Base-by-base conservation (phyloP, 257 asterid species). In the Rehmannia glutinosa region DNA sequence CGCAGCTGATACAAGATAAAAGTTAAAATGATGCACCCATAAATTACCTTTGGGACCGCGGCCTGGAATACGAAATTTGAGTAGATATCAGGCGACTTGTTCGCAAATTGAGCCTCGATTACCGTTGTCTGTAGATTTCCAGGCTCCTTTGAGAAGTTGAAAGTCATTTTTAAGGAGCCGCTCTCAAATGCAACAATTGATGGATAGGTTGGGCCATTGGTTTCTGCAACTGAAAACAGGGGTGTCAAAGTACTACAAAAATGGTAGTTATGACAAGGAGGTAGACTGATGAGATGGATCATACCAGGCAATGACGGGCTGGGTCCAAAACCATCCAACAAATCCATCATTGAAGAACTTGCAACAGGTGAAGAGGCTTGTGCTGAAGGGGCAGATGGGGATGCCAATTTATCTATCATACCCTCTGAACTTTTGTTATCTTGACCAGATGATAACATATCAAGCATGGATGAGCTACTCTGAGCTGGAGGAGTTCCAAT, bases 41-140 rank as follows among this genome's bases (percentile, higher is more conserved):
- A 16, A 42, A 64, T 53, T 88, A 91, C 99, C 99, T 91, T 94
- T 23, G 99, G 99, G 21, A 94, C 99, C 0, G 99, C 97, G 20
- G 97, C 95, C 89, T 87, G 98, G 81, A 94, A 94, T 52, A 91
- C 75, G 21, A 94, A 94, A 77, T 87, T 85, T 15, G 93, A 82
- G 79, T 76, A 89, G 27, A 67, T 72, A 74, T 88, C 73, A 61
- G 89, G 59, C 3, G 97, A 85, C 71, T 87, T 91, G 78, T 94
- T 94, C 32, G 61, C 49, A 78, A 94, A 88, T 55, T 77, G 77
- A 71, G 97, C 96, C 79, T 94, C 93, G 33, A 94, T 79, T n/a
- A 78, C 5, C 16, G 95, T 85, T 42, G 80, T 80, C 79, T 88
- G 89, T 35, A 85, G 88, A 66, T 71, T 81, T 72, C 80, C 93